Base-by-base conservation (phyloP, 139 green algal genomes). In the Microglena sp. region DNA sequence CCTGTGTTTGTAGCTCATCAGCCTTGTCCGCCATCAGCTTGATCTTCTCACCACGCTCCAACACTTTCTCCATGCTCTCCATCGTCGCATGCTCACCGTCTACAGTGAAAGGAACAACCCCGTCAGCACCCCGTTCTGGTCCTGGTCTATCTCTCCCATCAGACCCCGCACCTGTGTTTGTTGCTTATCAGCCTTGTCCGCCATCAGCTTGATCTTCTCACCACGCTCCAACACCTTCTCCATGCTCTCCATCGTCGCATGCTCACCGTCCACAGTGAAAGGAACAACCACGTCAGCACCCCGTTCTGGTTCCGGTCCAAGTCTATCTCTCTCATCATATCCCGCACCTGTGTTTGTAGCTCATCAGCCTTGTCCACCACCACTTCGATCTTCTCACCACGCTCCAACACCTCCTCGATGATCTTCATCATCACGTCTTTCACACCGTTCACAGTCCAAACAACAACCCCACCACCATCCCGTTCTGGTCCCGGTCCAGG, bases 201-300 rank as follows among this genome's bases (percentile, higher is more conserved):
- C 89, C 55, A 97, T 77, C 65, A 96, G 77, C 78, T 97, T 88
- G 26, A 97, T 88, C 58, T 84, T 78, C 73, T 97, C 89, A 1
- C 92, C 92, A 2, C 92, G 75, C 31, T 96, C 88, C 62, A 98
- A 71, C 55, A 97, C 86, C 82, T 93, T 89, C 15, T 95, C 90
- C 33, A 96, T 95, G n/a, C 75, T 95, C 59, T 92, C 80, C 33
- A 95, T 76, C 86, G 93, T 93, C 36, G 95, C 82, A 34, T 84
- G 82, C 73, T 89, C 15, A 11, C 40, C 18, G 15, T 50, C 40
- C 40, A 11, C 18, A 11, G 11, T 18, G 15, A 11, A 11, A 24
- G 11, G 40, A 11, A 50, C 40, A 50, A 11, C 11, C 40, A 50
- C 40, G 40, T 50, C 18, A 18, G 15, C 40, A 24, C 15, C 18